A percentile compares a stretch with the other conserved stretches of the same genome.
phyloP scores from a whole-genome alignment of 2,329 filamentous ascomycete species.

The Sarocladium kiliense region DNA sequence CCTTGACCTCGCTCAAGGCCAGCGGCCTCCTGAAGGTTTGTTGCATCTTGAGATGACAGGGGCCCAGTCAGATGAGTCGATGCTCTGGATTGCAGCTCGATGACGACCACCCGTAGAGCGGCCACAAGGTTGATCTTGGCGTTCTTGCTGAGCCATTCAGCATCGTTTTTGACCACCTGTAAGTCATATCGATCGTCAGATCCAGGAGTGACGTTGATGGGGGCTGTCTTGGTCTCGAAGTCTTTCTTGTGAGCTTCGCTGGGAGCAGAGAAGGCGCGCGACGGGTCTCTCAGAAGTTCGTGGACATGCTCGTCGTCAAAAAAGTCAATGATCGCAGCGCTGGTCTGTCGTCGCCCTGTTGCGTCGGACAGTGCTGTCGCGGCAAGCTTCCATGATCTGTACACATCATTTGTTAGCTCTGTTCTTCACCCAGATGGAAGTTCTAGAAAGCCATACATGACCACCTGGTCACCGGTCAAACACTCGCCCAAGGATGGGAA shows the following conservation, averaged over 20 bases:
- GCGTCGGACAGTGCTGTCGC: slow-evolving; percentile 51
- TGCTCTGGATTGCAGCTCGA: slow-evolving; percentile 82
- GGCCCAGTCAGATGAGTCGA: slow-evolving; percentile 64
- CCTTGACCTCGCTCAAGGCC: slow-evolving; percentile 57
- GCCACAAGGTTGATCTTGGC: slow-evolving; percentile 74
- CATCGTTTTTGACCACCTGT: slow-evolving; percentile 76
- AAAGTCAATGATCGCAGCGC: slow-evolving; percentile 58
- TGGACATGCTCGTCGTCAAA: slow-evolving; percentile 65
- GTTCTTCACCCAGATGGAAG: not conserved
- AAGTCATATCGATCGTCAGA: slow-evolving; percentile 65
- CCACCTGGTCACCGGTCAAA: slow-evolving; percentile 70
- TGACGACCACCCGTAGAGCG: slow-evolving; percentile 71
- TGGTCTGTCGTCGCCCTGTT: slow-evolving; percentile 49
- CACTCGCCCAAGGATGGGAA: slow-evolving; percentile 83
- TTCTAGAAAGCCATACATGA: slow-evolving; percentile 57
- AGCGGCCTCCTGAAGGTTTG: slow-evolving; percentile 69
- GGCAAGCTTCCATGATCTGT: slow-evolving; percentile 58
- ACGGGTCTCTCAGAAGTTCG: slow-evolving; percentile 62
- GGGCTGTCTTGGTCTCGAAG: slow-evolving; percentile 80
- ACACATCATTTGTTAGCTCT: slow-evolving; percentile 17
- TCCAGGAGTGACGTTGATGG: slow-evolving; percentile 74
- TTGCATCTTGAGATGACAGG: slow-evolving; percentile 72
- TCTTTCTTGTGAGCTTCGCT: slow-evolving; percentile 60
- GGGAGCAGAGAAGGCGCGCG: slow-evolving; percentile 60
- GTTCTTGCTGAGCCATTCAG: slow-evolving; percentile 77